Conservation (phyloP, 2,329 filamentous ascomycete genomes). For the Tolypocladium ophioglossoides region DNA sequence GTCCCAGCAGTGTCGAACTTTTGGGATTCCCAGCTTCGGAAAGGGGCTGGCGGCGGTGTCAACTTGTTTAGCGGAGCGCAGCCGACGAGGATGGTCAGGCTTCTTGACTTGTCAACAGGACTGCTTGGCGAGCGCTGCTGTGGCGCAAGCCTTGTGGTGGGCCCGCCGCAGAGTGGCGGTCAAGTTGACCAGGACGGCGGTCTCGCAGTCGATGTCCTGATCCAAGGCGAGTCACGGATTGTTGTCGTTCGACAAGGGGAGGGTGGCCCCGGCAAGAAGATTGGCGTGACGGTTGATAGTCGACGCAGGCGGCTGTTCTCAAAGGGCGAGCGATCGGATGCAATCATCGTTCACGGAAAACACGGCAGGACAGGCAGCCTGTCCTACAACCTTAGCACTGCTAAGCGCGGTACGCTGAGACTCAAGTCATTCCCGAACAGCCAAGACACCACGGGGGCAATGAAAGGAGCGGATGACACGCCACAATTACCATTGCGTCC, state of each 20-base stretch:
- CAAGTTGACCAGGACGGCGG: conserved; percentile 20
- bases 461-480: conserved; percentile 9
- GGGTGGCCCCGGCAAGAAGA: conserved; percentile 32
- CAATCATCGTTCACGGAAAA: conserved; percentile 45
- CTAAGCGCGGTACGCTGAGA: conserved; percentile 27
- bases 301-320: conserved; percentile 24
- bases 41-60: conserved; percentile 36
- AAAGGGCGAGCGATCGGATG: conserved; percentile 31
- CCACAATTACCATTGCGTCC: conserved; percentile 18
- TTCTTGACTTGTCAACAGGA: conserved; percentile 41
- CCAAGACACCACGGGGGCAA: conserved; percentile 9
- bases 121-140: conserved; percentile 47
- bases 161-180: conserved; percentile 15
- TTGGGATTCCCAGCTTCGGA: conserved; percentile 49
- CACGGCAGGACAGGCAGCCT: conserved; percentile 25
- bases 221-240: conserved; percentile 45
- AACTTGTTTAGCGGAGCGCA: conserved; percentile 46
- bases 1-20: conserved; percentile 45
- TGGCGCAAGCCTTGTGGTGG: conserved; percentile 35
- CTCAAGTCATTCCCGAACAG: conserved; percentile 16
- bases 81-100: conserved; percentile 43
- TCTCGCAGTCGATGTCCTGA: conserved; percentile 41
- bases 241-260: conserved; percentile 45
- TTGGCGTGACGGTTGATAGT: conserved; percentile 26
- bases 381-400: conserved; percentile 40